Percentiles rank a stretch among this genome's conserved stretches.
Conservation (phyloP, 2,329 filamentous ascomycete genomes). For the Phaeomoniella chlamydospora region DNA sequence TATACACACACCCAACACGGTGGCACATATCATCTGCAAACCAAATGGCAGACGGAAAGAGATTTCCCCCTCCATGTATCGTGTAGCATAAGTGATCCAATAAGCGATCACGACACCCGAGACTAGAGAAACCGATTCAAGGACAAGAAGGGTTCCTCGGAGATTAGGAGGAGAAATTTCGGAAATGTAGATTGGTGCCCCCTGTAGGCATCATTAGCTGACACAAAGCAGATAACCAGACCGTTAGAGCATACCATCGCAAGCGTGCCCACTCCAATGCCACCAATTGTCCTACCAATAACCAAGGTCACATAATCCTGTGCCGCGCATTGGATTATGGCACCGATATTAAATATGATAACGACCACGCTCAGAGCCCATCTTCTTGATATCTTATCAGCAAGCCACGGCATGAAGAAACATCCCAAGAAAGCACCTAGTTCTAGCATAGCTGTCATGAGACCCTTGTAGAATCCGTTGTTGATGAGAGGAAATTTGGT, state of each 20-base stretch:
- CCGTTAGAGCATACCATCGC: conserved; percentile 1
- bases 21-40: conserved; percentile 28
- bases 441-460: conserved; percentile 31
- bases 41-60: conserved; percentile 33
- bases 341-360: conserved; percentile 26
- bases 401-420: conserved; percentile 23
- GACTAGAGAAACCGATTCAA: conserved; percentile 32
- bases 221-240: too few relatives aligned
- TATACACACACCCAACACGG: conserved; percentile 25
- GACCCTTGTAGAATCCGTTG: conserved; percentile 19
- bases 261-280: conserved; percentile 20
- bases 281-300: conserved; percentile 15
- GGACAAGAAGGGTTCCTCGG: conserved; percentile 23
- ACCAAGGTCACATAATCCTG: conserved; percentile 4
- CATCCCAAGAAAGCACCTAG: conserved; percentile 16
- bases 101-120: conserved; percentile 35
- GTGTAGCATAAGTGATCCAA: conserved; percentile 40
- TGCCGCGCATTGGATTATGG: conserved; percentile 17
- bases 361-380: conserved; percentile 24
- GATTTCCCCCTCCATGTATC: conserved; percentile 24
- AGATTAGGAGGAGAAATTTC: conserved; percentile 10
- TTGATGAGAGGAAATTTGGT: conserved; percentile 15
- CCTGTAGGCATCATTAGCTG: too few relatives aligned
- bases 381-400: conserved; percentile 28
- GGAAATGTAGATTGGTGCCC: conserved; percentile 7